Evolutionary conservation across 2,329 filamentous ascomycete genomes (phyloP), one percentile per base, ranked within the genome.

Genomic region (Daldinia sp.): DNA sequence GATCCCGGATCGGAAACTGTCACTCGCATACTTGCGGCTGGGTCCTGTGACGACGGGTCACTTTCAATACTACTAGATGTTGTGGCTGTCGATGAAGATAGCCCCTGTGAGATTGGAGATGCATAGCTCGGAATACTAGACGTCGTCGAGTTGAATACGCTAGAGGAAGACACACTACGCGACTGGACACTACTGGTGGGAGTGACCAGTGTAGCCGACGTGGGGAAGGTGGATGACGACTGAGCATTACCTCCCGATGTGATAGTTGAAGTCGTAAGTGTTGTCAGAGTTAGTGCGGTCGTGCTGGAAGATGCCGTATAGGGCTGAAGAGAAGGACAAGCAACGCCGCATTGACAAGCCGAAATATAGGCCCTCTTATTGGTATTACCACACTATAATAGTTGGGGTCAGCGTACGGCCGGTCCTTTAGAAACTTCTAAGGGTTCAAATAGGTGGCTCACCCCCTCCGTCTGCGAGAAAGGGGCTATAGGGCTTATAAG

Each of bases 261-360:
- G 20, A 48, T 56, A 42, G 51, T 62, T 4, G 60, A 68, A 51
- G 60, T 65, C 63, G 67, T 54, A 44, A 70, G 35, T 10, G 69
- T 69, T 20, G 58, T 63, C 18, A 41, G 35, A 26, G 44, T 50
- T 15, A 56, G 59, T 63, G 20, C 10, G 2, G 41, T 56, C 20
- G 4, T 54, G 10, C 44, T 60, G 9, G 63, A 55, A 41, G 41
- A 63, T 44, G 48, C 26, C 20, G 46, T 61, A 35, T 41, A 58
- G 58, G 35, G 63, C 41, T 42, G 54, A 73, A 42, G 53, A 63
- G 67, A 65, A 63, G 67, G 51, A 20, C 67, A 60, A 28, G 65
- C 63, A 37, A 61, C 54, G 33, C 60, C 63, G 26, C 74, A 75
- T 18, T 67, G 61, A 37, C 74, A 76, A 39, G 74, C 74, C 9